phyloP scores from a whole-genome alignment of 306 rosid genomes.

The Vachellia pachyceras region DNA sequence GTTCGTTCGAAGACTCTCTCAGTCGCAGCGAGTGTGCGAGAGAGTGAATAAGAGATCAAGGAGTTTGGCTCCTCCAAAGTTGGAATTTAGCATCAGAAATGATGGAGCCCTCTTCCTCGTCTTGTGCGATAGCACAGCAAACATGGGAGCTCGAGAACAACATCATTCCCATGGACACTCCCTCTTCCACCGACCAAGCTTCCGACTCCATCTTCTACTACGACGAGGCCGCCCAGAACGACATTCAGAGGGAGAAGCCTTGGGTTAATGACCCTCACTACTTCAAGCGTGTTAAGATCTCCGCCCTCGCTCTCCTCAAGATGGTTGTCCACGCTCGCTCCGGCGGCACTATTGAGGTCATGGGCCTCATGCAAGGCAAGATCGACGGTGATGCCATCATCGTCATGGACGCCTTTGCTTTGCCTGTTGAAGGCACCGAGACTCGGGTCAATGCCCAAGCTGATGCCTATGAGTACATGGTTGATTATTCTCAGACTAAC shows the following conservation, averaged over 20 bases:
- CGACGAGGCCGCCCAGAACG: constrained; percentile 75
- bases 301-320: constrained; percentile 95
- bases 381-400: constrained; percentile 88
- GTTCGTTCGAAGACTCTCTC: no score
- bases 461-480: constrained; percentile 96
- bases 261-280: constrained; percentile 88
- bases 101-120: constrained; percentile 60
- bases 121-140: constrained; percentile 69
- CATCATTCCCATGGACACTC: constrained; percentile 76
- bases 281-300: constrained; percentile 97
- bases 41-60: background rate
- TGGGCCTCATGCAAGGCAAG: constrained; percentile 99
- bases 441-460: constrained; percentile 99
- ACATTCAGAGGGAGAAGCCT: constrained; percentile 85
- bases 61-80: background rate
- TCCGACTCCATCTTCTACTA: constrained; percentile 89
- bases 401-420: constrained; percentile 94
- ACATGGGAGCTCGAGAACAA: constrained; percentile 98
- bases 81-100: background rate
- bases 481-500: constrained; percentile 91
- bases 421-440: constrained; percentile 98
- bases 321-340: constrained; percentile 99
- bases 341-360: constrained; percentile 94
- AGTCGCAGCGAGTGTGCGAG: no score
- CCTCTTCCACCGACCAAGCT: constrained; percentile 53